phyloP scores from a whole-genome alignment of 176 grass and related monocot genomes.

The Saccharum spontaneum region DNA sequence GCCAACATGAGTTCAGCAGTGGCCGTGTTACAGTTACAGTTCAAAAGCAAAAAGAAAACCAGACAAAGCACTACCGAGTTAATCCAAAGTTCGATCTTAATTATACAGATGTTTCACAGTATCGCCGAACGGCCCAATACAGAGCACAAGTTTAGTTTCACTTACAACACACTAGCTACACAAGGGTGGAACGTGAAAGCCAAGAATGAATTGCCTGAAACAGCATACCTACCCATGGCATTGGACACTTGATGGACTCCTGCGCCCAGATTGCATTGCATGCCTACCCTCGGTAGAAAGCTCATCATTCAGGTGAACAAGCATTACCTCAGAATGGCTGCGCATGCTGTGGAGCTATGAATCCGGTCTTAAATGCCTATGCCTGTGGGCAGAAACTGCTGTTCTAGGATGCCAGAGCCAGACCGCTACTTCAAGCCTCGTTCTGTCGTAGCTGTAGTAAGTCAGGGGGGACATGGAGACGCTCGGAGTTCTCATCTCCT shows the following conservation, averaged over 20 bases:
- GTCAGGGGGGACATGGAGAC: constrained; percentile 30
- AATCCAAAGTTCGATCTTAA: constrained; percentile 9
- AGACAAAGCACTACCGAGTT: not conserved
- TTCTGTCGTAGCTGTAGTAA: constrained; percentile 45
- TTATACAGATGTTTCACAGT: not conserved
- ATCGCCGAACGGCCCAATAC: not conserved
- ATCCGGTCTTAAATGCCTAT: constrained; percentile 7
- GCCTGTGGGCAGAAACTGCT: constrained; percentile 39
- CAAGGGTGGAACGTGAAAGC: constrained; percentile 54
- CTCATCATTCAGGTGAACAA: constrained; percentile 39
- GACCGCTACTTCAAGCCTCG: constrained; percentile 26
- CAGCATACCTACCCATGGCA: constrained; percentile 44
- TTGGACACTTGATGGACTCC: constrained; percentile 18
- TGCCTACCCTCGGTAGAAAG: constrained; percentile 18
- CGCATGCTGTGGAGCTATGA: not conserved
- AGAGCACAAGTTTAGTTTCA: not conserved
- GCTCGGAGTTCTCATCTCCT: constrained; percentile 36
- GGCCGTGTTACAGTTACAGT: constrained; percentile 6
- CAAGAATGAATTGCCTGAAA: constrained; percentile 98
- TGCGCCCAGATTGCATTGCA: constrained; percentile 13
- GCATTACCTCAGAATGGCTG: constrained; percentile 9
- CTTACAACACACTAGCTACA: constrained; percentile 3
- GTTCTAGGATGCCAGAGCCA: constrained; percentile 39
- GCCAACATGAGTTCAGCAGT: not conserved
- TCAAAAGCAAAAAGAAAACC: not conserved